Evolutionary conservation across 208 protist genomes (phyloP).

Genomic region (Zelonia costaricensis): DNA sequence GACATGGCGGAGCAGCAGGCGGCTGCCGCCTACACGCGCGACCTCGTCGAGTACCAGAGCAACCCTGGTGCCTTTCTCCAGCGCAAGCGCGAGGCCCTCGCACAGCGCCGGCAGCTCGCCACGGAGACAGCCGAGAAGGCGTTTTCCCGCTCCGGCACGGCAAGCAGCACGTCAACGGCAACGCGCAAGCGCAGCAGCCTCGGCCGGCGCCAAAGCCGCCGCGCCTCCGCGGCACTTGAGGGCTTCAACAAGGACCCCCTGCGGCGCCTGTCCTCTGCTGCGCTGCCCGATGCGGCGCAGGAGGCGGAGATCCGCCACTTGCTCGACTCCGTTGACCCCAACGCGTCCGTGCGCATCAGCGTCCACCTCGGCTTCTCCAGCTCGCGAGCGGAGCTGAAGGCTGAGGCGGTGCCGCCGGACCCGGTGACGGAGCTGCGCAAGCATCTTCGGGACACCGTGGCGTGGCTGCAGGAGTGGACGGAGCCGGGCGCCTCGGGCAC

Average conservation of each 20-base stretch:
- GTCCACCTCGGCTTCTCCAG: slow-evolving; percentile 50
- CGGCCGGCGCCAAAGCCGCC: slow-evolving; percentile 10
- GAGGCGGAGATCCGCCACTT: slow-evolving; percentile 6
- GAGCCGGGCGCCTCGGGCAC: not conserved
- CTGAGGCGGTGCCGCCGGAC: slow-evolving; percentile 32
- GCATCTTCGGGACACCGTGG: slow-evolving; percentile 24
- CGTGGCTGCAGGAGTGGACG: slow-evolving; percentile 22
- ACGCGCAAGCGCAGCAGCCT: slow-evolving; percentile 3
- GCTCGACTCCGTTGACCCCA: slow-evolving; percentile 42
- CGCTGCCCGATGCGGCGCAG: slow-evolving; percentile 4
- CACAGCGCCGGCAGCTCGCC: slow-evolving; percentile 30
- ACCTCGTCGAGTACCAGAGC: slow-evolving; percentile 34
- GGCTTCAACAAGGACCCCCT: slow-evolving; percentile 8
- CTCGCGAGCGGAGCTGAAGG: slow-evolving; percentile 52
- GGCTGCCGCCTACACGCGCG: slow-evolving; percentile 16
- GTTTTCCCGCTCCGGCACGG: not conserved
- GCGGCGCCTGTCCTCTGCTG: slow-evolving; percentile 4
- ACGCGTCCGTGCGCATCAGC: slow-evolving; percentile 26
- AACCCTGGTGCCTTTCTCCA: slow-evolving; percentile 48
- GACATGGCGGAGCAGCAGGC: slow-evolving; percentile 31
- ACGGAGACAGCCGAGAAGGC: slow-evolving; percentile 19
- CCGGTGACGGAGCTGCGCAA: slow-evolving; percentile 31
- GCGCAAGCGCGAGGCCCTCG: slow-evolving; percentile 32
- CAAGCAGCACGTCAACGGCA: not conserved
- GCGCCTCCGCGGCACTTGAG: not conserved